Evolutionary conservation across 2,329 filamentous ascomycete species (phyloP).

Genomic region (Epichloe gansuensis): DNA sequence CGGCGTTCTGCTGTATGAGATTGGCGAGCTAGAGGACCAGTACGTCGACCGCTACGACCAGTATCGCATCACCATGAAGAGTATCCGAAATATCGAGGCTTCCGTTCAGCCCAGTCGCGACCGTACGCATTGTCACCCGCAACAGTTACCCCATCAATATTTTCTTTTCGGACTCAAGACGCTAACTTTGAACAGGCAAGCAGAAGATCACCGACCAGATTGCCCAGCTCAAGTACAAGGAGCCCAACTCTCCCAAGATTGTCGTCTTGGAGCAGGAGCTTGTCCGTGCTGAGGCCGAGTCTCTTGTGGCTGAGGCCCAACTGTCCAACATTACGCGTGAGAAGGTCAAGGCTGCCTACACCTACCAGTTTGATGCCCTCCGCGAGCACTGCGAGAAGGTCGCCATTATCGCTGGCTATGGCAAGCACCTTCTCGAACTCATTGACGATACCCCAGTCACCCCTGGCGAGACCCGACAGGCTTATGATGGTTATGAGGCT

Average conservation of each 20-base stretch:
- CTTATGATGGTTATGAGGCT: slow-evolving; percentile 96
- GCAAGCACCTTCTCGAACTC: slow-evolving; percentile 94
- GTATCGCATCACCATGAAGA: slow-evolving; percentile 98
- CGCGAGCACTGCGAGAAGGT: slow-evolving; percentile 97
- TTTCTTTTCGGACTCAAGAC: not conserved
- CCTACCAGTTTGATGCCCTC: slow-evolving; percentile 95
- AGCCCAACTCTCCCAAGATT: slow-evolving; percentile 94
- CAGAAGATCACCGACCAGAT: slow-evolving; percentile 99
- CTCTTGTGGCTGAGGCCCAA: slow-evolving; percentile 95
- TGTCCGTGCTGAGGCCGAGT: slow-evolving; percentile 94
- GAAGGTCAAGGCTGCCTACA: slow-evolving; percentile 97
- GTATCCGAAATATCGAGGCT: slow-evolving; percentile 96
- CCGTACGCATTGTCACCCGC: slow-evolving; percentile 45
- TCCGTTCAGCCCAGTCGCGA: slow-evolving; percentile 97
- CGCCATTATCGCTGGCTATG: slow-evolving; percentile 93
- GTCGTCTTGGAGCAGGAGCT: slow-evolving; percentile 97
- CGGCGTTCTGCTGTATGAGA: slow-evolving; percentile 94
- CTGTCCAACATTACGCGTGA: slow-evolving; percentile 98
- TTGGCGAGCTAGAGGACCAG: slow-evolving; percentile 94
- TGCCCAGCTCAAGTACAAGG: slow-evolving; percentile 98
- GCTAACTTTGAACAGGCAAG: slow-evolving; percentile 52
- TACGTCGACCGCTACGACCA: slow-evolving; percentile 99
- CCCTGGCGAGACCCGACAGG: slow-evolving; percentile 86
- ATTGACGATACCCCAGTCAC: slow-evolving; percentile 96
- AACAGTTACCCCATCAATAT: not conserved